Evolutionary conservation across 257 asterid genomes (phyloP), one percentile per base, ranked within the genome.

Genomic region (Buddleja alternifolia): DNA sequence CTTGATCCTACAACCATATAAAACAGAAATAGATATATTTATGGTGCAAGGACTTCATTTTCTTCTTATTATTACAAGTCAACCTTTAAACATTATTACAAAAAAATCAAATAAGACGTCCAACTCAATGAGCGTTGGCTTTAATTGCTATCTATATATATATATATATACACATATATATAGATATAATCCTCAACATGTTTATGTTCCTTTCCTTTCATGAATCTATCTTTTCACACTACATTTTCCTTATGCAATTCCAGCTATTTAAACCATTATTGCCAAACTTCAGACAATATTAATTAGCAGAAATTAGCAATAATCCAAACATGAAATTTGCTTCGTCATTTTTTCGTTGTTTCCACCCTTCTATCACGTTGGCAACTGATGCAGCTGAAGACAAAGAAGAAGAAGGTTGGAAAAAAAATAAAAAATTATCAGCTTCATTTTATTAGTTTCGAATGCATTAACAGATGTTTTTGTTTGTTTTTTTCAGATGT

Each of bases 331-430:
- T 80, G 86, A 76, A 75, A 59, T 58, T 73, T 24, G 46, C 80
- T 40, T 32, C 67, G 56, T 55, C 83, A 10, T 29, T 78, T 20
- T 53, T 81, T 2, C 17, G 74, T 19, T 86, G 90, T 70, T 82
- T 84, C 69, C 56, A 67, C 14, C 63, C 80, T 59, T 57, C 76
- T 29, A 4, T 76, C 11, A 25, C 21, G 7, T 17, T 72, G 16
- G 54, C 50, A 9, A 44, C 8, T 51, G 51, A 59, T 23, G 68
- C 53, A 16, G 10, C 10, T 16, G 68, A 55, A 51, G 52, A 39
- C 19, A 62, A 47, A 58, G 65, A 58, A 44, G 45, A 17, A 40
- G 64, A 29, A 29, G 34, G 34, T 29, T 1, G 5, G 34, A 29
- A 29, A 29, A 29, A 1, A 29, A 1, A 29, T 29, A 29, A 1